Conservation (phyloP, 176 grass and related monocot species). For the Raddia guianensis region DNA sequence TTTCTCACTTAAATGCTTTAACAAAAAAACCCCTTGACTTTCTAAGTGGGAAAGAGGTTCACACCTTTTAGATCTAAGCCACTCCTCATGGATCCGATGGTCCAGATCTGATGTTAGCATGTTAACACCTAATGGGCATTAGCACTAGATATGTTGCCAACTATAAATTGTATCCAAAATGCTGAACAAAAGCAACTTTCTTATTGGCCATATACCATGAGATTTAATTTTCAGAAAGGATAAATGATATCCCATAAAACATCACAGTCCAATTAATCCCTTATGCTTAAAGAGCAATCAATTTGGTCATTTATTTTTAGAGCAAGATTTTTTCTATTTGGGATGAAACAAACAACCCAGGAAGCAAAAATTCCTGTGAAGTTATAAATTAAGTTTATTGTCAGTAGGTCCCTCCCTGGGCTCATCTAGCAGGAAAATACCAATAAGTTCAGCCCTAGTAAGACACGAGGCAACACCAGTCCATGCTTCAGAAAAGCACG, state of each 20-base stretch:
- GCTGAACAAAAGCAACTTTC: background rate
- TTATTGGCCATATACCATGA: background rate
- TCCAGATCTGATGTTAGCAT: too few relatives aligned
- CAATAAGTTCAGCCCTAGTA: too few relatives aligned
- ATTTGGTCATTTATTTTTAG: constrained; percentile 4
- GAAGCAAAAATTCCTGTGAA: background rate
- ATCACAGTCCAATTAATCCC: background rate
- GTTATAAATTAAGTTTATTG: constrained; percentile 21
- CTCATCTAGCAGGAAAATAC: background rate
- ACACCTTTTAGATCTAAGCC: too few relatives aligned
- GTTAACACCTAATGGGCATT: too few relatives aligned
- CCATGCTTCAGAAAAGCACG: too few relatives aligned
- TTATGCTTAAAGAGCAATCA: too few relatives aligned
- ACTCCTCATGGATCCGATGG: too few relatives aligned
- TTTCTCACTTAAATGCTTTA: too few relatives aligned
- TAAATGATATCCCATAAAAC: constrained; percentile 16
- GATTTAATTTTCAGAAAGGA: background rate
- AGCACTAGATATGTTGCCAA: too few relatives aligned
- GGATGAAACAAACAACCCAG: background rate
- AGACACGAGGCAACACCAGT: too few relatives aligned
- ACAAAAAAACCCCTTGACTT: too few relatives aligned
- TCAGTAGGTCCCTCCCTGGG: background rate
- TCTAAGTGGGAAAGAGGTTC: too few relatives aligned
- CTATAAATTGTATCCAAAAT: constrained; percentile 3
- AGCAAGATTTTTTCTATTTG: background rate